Base-by-base conservation (phyloP, 1,284 basidiomycete species). In the Ustilago xerochloae region DNA sequence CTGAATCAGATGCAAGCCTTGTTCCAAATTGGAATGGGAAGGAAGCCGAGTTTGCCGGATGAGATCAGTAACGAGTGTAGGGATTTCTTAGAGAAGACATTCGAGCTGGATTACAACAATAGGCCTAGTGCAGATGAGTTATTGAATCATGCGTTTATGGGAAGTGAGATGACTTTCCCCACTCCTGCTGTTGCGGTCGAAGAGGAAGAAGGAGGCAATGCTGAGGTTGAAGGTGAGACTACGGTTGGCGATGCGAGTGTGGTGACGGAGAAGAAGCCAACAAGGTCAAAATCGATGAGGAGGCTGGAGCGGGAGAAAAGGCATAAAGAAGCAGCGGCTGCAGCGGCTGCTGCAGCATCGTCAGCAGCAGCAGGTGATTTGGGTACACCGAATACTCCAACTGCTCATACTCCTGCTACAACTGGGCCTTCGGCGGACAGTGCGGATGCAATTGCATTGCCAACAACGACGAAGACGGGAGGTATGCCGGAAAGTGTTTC, bases 1-100 rank as follows among this genome's bases (percentile, higher is more conserved):
- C 87, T 99, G 26, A 95, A 92, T n/a, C 96, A 99, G 86, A 98
- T 98, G 94, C 81, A 80, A 60, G 80, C 78, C n/a, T 59, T 81
- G 26, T 84, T 83, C 72, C 79, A 81, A 56, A 84, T 84, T 33
- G 82, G 82, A 1, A 70, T 66, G 55, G 57, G 61, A 6, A 46
- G 70, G 2, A 74, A 75, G 24, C 82, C 82, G 1, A 57, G 60
- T 13, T 20, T 80, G 29, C 82, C 82, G 8, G 79, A 81, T 13
- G 81, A 83, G 53, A 81, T 84, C 46, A 79, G 77, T 4, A 47
- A 53, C 20, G 60, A 78, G 24, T 79, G 79, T 24, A 28, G 73
- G n/a, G 69, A 76, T 43, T 84, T 84, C 52, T 38, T 84, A 24
- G 54, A 70, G 15, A 67, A 64, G 43, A 81, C 81, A 13, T 83